Percentiles rank a stretch among this genome's conserved stretches.
Conservation (phyloP, 495 filamentous ascomycete genomes). For the Penicillium desertorum region DNA sequence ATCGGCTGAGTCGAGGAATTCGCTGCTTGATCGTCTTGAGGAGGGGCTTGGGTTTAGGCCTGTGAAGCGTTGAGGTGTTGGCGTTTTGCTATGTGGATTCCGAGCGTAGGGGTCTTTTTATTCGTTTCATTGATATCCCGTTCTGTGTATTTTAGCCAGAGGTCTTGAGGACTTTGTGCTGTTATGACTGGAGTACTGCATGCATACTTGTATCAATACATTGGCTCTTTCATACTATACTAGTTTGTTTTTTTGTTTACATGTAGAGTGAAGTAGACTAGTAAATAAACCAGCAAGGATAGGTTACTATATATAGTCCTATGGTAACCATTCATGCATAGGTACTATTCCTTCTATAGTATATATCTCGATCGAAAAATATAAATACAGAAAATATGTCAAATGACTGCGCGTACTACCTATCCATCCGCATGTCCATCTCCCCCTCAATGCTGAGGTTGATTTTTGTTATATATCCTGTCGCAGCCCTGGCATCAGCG, state of each 20-base stretch:
- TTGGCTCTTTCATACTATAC: background rate
- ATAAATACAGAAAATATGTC: too few species aligned
- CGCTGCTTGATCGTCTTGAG: slow-evolving; percentile 32
- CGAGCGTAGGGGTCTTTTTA: background rate
- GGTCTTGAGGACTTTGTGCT: background rate
- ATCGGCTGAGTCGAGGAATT: slow-evolving; percentile 26
- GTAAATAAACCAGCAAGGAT: background rate
- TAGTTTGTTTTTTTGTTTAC: background rate
- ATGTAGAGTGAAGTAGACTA: background rate
- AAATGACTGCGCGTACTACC: too few species aligned
- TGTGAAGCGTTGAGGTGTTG: background rate
- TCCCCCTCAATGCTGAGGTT: too few species aligned
- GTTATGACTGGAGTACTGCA: background rate
- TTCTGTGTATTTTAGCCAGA: background rate
- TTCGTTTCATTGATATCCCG: background rate
- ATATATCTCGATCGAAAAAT: too few species aligned
- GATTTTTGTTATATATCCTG: too few species aligned
- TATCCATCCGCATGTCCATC: too few species aligned
- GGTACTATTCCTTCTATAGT: too few species aligned
- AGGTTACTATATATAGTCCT: background rate
- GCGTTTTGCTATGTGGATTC: background rate
- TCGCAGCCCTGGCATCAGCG: too few species aligned
- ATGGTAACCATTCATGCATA: background rate
- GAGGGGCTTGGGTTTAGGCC: slow-evolving; percentile 17
- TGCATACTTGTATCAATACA: background rate